Evolutionary conservation across 2,329 filamentous ascomycete species (phyloP).

Genomic region (Aureobasidium sp.): DNA sequence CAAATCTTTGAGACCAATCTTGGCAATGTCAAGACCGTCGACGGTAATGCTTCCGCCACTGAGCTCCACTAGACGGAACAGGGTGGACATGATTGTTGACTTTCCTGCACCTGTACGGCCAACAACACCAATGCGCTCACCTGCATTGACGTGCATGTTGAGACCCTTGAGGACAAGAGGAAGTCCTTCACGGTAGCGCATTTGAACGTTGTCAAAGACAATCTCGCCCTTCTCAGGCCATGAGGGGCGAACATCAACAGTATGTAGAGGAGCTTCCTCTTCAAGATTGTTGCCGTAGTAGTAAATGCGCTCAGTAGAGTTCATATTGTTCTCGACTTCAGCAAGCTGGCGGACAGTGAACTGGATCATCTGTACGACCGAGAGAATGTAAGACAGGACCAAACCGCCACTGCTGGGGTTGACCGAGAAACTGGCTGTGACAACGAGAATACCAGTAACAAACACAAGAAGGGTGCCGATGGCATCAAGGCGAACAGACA

Average conservation of each 20-base stretch:
- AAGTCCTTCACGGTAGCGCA: slow-evolving; percentile 44
- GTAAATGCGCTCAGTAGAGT: slow-evolving; percentile 82
- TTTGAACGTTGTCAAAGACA: slow-evolving; percentile 41
- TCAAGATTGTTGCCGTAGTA: slow-evolving; percentile 84
- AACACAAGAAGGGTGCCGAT: slow-evolving; percentile 83
- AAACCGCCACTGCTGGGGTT: slow-evolving; percentile 77
- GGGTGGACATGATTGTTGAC: slow-evolving; percentile 72
- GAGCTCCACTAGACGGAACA: slow-evolving; percentile 60
- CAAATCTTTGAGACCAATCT: slow-evolving; percentile 65
- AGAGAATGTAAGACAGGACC: slow-evolving; percentile 85
- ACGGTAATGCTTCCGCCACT: slow-evolving; percentile 41
- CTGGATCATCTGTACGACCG: slow-evolving; percentile 91
- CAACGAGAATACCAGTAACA: slow-evolving; percentile 78
- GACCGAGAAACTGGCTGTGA: slow-evolving; percentile 81
- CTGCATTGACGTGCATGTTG: slow-evolving; percentile 60
- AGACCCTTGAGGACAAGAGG: slow-evolving; percentile 43
- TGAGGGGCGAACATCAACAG: slow-evolving; percentile 55
- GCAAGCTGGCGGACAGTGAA: slow-evolving; percentile 90
- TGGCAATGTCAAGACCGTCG: slow-evolving; percentile 53
- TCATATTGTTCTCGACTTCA: slow-evolving; percentile 97
- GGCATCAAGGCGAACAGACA: slow-evolving; percentile 73
- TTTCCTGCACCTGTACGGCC: slow-evolving; percentile 78
- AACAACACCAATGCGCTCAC: slow-evolving; percentile 73
- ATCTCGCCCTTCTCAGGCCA: slow-evolving; percentile 83
- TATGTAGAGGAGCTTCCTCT: slow-evolving; percentile 78